Conservation (phyloP, 768 basidiomycete genomes). For the Leucocoprinus sp. region DNA sequence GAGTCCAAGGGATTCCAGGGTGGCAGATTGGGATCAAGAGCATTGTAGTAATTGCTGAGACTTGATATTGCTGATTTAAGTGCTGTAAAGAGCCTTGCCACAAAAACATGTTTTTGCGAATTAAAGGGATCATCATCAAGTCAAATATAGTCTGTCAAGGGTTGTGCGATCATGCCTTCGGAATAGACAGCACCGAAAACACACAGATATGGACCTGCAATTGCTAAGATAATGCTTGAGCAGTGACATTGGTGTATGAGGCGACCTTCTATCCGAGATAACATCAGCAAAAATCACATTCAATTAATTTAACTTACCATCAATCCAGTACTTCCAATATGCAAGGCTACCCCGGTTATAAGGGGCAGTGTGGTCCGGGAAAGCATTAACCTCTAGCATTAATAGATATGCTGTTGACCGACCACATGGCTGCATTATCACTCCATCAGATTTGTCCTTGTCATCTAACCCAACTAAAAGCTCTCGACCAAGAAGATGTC, state of each 20-base stretch:
- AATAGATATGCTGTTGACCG: neutral
- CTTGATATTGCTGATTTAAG: too few relatives aligned
- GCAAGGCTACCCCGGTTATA: slow-evolving; percentile 10
- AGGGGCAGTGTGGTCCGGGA: neutral
- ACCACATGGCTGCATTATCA: neutral
- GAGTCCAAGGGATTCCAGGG: too few relatives aligned
- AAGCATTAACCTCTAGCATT: neutral
- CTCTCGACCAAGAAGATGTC: neutral
- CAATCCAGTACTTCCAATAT: slow-evolving; percentile 7
- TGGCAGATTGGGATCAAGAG: too few relatives aligned
- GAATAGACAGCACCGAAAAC: slow-evolving; percentile 26
- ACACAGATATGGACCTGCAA: slow-evolving; percentile 24
- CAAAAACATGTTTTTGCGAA: slow-evolving; percentile 11
- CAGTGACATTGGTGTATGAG: slow-evolving; percentile 18
- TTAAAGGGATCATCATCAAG: slow-evolving; percentile 15
- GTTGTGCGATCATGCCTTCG: slow-evolving; percentile 20
- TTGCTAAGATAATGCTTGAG: slow-evolving; percentile 24
- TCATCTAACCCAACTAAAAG: neutral
- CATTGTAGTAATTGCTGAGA: too few relatives aligned
- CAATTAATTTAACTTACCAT: neutral
- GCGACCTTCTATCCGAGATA: slow-evolving; percentile 11
- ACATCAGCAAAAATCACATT: neutral
- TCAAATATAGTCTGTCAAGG: slow-evolving; percentile 26
- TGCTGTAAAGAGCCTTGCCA: too few relatives aligned
- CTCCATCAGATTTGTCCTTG: neutral